Conservation (phyloP, 768 basidiomycete genomes). For the Leccinum disarticulatum region DNA sequence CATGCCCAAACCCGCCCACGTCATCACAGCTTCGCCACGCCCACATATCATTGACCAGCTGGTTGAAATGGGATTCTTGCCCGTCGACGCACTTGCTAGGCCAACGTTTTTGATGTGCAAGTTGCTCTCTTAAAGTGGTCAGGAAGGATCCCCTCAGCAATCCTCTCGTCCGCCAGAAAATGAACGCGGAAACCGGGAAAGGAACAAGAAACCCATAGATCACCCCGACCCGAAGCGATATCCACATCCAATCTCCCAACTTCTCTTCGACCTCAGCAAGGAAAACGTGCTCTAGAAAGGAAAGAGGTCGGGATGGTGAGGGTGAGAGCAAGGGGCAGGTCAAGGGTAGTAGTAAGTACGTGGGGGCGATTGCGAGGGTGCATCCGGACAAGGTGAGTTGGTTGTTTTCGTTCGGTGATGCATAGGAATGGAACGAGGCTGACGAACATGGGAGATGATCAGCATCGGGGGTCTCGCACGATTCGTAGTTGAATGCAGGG, state of each 20-base stretch:
- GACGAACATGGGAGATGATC: not conserved
- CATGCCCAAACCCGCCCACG: conserved; percentile 11
- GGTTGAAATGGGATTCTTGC: conserved; percentile 94
- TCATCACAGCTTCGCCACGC: conserved; percentile 53
- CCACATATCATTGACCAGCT: conserved; percentile 90
- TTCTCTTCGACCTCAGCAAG: too few relatives aligned
- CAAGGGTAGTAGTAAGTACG: conserved; percentile 77
- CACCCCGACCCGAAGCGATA: conserved; percentile 48
- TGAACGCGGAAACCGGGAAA: too few relatives aligned
- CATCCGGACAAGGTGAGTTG: conserved; percentile 94
- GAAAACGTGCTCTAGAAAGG: conserved; percentile 51
- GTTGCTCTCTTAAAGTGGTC: too few relatives aligned
- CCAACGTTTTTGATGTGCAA: too few relatives aligned
- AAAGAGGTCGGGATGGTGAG: conserved; percentile 80
- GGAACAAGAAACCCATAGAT: too few relatives aligned
- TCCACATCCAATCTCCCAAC: too few relatives aligned
- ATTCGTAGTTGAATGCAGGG: conserved; percentile 40
- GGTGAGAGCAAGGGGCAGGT: conserved; percentile 76
- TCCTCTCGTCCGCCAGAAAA: too few relatives aligned
- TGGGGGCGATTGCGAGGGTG: conserved; percentile 84
- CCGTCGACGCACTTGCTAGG: conserved; percentile 66
- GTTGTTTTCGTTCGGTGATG: too few relatives aligned
- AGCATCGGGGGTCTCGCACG: too few relatives aligned
- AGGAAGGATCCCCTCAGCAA: too few relatives aligned
- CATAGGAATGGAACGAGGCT: not conserved